These are phyloP conservation scores for Mycosphaerella sp. DNA, from an alignment of 2,329 filamentous ascomycete genomes.

Conservation along the genomic window DNA sequence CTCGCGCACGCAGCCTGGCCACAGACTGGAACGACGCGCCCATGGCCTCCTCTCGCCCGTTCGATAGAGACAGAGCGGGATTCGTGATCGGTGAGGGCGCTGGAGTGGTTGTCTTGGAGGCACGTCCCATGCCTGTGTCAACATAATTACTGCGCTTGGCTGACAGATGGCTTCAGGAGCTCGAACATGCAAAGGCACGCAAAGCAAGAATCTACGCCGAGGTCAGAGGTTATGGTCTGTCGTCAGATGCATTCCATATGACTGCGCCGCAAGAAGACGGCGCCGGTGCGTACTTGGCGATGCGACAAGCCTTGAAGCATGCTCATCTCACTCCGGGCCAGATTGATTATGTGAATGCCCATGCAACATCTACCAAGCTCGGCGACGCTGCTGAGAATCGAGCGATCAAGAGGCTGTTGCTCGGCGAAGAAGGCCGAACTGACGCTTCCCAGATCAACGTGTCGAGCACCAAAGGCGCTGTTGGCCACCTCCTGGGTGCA, in stretches of 20 bases:
- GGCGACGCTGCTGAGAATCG: slow-evolving; percentile 84
- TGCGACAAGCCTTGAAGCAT: slow-evolving; percentile 73
- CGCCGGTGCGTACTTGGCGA: slow-evolving; percentile 72
- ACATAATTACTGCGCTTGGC: neutral
- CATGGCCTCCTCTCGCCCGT: slow-evolving; percentile 69
- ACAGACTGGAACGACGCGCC: slow-evolving; percentile 73
- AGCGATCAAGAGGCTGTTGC: slow-evolving; percentile 72
- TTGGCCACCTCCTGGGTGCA: slow-evolving; percentile 86
- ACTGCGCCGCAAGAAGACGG: slow-evolving; percentile 83
- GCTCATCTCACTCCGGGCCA: slow-evolving; percentile 61
- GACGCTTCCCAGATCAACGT: slow-evolving; percentile 64
- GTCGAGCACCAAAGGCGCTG: slow-evolving; percentile 88
- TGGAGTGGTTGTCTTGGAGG: slow-evolving; percentile 78
- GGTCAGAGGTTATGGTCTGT: slow-evolving; percentile 80
- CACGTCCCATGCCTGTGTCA: slow-evolving; percentile 26
- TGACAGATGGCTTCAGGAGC: slow-evolving; percentile 47
- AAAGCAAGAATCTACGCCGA: slow-evolving; percentile 84
- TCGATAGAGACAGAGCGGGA: slow-evolving; percentile 70
- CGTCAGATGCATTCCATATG: slow-evolving; percentile 87
- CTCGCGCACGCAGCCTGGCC: slow-evolving; percentile 76
- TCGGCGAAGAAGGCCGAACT: slow-evolving; percentile 62
- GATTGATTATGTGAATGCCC: slow-evolving; percentile 91
- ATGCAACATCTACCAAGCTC: slow-evolving; percentile 80
- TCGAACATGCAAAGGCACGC: slow-evolving; percentile 76
- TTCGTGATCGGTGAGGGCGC: slow-evolving; percentile 94